Conservation (phyloP, 495 filamentous ascomycete species). For the Entonaema liquescens region DNA sequence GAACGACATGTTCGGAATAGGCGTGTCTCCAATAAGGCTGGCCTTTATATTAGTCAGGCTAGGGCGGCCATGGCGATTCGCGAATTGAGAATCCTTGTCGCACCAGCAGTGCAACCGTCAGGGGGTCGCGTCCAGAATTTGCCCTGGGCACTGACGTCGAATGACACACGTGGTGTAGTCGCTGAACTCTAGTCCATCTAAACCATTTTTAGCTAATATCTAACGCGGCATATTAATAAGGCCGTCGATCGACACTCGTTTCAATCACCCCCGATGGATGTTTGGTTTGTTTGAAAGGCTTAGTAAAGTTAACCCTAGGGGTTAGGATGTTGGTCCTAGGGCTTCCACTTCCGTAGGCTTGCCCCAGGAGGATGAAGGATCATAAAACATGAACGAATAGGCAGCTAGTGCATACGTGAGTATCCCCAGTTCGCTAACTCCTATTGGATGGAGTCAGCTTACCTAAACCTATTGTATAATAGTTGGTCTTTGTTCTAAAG, state of each 20-base stretch:
- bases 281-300: constrained; percentile 11
- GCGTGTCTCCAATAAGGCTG: constrained; percentile 32
- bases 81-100: constrained; percentile 23
- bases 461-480: constrained; percentile 25
- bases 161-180: constrained; percentile 28
- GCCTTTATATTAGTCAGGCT: constrained; percentile 29
- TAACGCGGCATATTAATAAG: constrained; percentile 32
- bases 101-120: constrained; percentile 15
- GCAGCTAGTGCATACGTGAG: constrained; percentile 3
- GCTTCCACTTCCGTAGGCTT: too few species aligned
- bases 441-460: constrained; percentile 21
- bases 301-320: constrained; percentile 16
- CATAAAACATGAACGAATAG: constrained; percentile 15
- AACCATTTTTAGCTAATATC: constrained; percentile 20
- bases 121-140: constrained; percentile 14
- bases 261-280: constrained; percentile 1
- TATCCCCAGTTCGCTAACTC: constrained; percentile 20
- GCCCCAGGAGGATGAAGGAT: constrained; percentile 35
- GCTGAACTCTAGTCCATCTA: constrained; percentile 14
- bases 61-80: constrained; percentile 26
- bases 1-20: constrained; percentile 15
- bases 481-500: background rate
- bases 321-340: constrained; percentile 26
- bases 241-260: constrained; percentile 9
- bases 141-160: constrained; percentile 6